Evolutionary conservation across 768 basidiomycete genomes (phyloP).

Genomic region (Agrocybe chaxingu): DNA sequence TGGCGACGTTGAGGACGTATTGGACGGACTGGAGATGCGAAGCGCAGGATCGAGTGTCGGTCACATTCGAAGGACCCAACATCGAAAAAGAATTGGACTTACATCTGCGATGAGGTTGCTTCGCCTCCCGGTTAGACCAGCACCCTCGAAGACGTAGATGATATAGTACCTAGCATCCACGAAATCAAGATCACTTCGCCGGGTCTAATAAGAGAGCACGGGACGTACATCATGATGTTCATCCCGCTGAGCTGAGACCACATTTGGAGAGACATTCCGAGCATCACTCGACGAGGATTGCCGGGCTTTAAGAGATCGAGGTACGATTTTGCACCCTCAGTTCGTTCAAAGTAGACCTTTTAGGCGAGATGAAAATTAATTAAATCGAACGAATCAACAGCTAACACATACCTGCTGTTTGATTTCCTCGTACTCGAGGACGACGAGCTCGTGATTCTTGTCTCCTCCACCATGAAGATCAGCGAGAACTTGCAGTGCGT

Average conservation of each 20-base stretch:
- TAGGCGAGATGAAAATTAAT: too few species aligned
- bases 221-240: constrained; percentile 74
- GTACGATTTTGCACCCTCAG: constrained; percentile 69
- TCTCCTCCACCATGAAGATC: constrained; percentile 72
- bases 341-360: constrained; percentile 56
- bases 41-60: neutral
- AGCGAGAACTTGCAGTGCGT: constrained; percentile 69
- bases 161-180: constrained; percentile 67
- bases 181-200: neutral
- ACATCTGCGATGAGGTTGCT: constrained; percentile 68
- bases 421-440: constrained; percentile 71
- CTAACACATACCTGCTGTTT: constrained; percentile 46
- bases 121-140: constrained; percentile 73
- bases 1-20: constrained; percentile 50
- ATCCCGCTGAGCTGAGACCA: constrained; percentile 78
- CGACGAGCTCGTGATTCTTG: constrained; percentile 54
- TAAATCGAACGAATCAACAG: too few species aligned
- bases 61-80: neutral
- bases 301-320: constrained; percentile 63
- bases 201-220: neutral
- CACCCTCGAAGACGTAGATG: constrained; percentile 73
- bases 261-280: constrained; percentile 73
- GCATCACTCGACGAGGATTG: constrained; percentile 65
- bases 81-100: constrained; percentile 9
- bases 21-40: constrained; percentile 49